Base-by-base conservation (phyloP, 805 yeast genomes). In the Yamadazyma nakazawae region DNA sequence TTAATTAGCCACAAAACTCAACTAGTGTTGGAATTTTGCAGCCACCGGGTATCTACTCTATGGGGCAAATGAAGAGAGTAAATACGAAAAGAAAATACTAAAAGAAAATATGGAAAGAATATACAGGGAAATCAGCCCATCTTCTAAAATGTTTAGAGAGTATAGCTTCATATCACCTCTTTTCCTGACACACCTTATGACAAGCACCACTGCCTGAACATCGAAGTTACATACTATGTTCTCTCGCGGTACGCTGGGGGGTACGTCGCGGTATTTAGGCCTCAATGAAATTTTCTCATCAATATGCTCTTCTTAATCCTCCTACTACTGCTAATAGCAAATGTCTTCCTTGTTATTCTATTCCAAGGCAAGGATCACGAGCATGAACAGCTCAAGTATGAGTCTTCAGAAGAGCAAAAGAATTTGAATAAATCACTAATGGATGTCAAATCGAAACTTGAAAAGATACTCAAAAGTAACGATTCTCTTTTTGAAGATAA, bases 321-420 rank as follows among this genome's bases (percentile, higher is more conserved):
- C n/a, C 25, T 25, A 2, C 46, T 42, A n/a, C 42, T 45, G 39
- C 17, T 34, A 7, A 19, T 24, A 16, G 37, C 35, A 19, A 43
- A 43, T 31, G 19, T 43, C 14, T 43, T 43, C 21, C 18, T 43
- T 12, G 36, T 26, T 28, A n/a, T 34, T 7, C 39, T 45, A 16
- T 45, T 30, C 38, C 48, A 45, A 21, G 21, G 43, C 37, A 45
- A 45, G 18, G 40, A 40, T 41, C 17, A 40, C 28, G 44, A 45
- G 26, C 37, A 14, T 17, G 30, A 40, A 32, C 39, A 26, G 38
- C 40, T 30, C 17, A 19, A 24, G 21, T 43, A 24, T 21, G 56
- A 52, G 18, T 39, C 55, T 36, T 43, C 49, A 5, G 40, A 47
- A 13, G 43, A 51, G 28, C 46, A 55, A 16, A 43, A 44, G 9